Percentiles rank a stretch among this genome's conserved stretches.
Conservation (phyloP, 1,284 basidiomycete genomes). For the Papiliotrema laurentii region DNA sequence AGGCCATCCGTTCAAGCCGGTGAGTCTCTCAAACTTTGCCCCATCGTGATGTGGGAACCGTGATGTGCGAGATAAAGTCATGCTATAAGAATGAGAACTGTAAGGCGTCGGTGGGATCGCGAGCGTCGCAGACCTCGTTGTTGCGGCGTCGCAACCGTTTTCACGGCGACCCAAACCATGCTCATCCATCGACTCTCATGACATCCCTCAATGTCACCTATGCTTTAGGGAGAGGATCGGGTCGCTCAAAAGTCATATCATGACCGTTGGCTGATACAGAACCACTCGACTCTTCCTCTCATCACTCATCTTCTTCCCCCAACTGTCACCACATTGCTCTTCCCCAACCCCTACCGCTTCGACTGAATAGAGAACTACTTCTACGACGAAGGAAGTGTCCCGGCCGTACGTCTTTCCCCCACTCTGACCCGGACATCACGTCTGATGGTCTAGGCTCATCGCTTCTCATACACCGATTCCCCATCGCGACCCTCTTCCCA, state of each 20-base stretch:
- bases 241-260: background rate
- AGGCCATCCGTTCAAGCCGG: too few species aligned
- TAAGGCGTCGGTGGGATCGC: too few species aligned
- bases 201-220: background rate
- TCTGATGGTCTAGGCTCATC: background rate
- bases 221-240: background rate
- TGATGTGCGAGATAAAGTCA: too few species aligned
- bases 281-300: background rate
- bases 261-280: background rate
- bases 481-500: background rate
- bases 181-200: background rate
- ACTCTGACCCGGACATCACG: background rate
- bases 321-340: background rate
- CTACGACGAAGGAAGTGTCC: background rate
- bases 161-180: too few species aligned
- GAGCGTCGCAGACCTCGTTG: too few species aligned
- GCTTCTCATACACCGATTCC: conserved; percentile 2
- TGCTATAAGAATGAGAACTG: too few species aligned
- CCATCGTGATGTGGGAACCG: too few species aligned
- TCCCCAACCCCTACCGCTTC: background rate
- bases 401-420: background rate
- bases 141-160: too few species aligned
- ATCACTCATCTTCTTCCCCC: background rate
- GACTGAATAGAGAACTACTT: background rate
- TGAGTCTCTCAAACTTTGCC: too few species aligned